Evolutionary conservation across 164 flowering plant species (phyloP).

Genomic region (Umbilicus rupestris): DNA sequence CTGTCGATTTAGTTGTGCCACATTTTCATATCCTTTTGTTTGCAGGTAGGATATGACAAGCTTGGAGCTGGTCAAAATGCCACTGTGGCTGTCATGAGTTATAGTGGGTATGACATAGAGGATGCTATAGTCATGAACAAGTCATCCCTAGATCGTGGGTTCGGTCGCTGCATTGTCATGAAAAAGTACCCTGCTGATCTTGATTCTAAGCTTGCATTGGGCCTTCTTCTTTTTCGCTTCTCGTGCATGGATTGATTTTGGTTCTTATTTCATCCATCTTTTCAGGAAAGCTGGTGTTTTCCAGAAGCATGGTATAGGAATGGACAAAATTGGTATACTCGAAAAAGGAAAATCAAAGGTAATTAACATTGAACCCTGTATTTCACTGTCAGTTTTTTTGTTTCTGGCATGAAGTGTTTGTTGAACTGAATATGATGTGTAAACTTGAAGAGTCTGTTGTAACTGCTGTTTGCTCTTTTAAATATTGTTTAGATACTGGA

Average conservation of each 20-base stretch:
- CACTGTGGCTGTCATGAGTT: constrained; percentile 99
- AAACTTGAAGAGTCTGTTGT: background rate
- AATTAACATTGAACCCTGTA: background rate
- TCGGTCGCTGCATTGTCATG: constrained; percentile 93
- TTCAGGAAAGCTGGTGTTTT: constrained; percentile 36
- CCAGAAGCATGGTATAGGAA: constrained; percentile 39
- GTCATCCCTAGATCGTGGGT: constrained; percentile 94
- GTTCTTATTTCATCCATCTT: background rate
- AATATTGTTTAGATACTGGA: constrained; percentile 50
- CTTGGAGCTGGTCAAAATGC: constrained; percentile 99
- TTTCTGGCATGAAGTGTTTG: background rate
- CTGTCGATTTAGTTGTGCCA: constrained; percentile 11
- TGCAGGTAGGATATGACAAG: constrained; percentile 84
- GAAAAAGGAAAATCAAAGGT: constrained; percentile 40
- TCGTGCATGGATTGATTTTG: background rate
- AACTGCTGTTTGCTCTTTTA: background rate
- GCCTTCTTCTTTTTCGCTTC: too few relatives aligned
- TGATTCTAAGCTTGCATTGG: background rate
- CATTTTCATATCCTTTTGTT: constrained; percentile 8
- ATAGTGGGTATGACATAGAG: constrained; percentile 96
- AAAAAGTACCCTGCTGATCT: constrained; percentile 40
- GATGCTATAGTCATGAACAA: constrained; percentile 99
- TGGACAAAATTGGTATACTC: constrained; percentile 62
- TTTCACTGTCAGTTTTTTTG: background rate
- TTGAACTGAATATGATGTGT: background rate